phyloP scores from a whole-genome alignment of 2,329 filamentous ascomycete genomes.

The Alternaria gaisen region DNA sequence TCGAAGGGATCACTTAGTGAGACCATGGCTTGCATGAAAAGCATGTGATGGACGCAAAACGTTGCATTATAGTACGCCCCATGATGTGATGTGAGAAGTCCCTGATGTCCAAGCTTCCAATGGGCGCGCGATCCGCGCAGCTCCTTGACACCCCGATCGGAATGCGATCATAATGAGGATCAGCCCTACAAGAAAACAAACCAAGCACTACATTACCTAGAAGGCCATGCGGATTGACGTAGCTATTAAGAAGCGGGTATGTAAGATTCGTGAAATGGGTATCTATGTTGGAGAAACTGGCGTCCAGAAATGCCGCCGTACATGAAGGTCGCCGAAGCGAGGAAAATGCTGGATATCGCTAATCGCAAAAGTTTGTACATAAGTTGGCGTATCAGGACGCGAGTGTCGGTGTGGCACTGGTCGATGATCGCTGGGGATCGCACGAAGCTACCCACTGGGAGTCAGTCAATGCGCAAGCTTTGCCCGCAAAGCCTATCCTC shows the following conservation, averaged over 20 bases:
- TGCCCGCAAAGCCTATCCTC: constrained; percentile 15
- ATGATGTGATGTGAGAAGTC: constrained; percentile 1
- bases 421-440: constrained; percentile 1
- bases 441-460: constrained; percentile 16
- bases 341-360: constrained; percentile 9
- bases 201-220: not conserved
- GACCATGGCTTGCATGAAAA: constrained; percentile 1
- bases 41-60: not conserved
- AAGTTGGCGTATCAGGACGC: not conserved
- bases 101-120: not conserved
- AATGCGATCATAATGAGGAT: not conserved
- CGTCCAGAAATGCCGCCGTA: constrained; percentile 6
- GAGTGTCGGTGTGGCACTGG: not conserved
- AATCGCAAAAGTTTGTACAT: constrained; percentile 3
- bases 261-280: constrained; percentile 15
- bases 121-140: not conserved
- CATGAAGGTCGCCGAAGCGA: constrained; percentile 1
- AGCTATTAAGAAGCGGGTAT: not conserved
- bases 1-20: not conserved
- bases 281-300: constrained; percentile 13
- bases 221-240: not conserved
- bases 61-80: not conserved
- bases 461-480: constrained; percentile 16
- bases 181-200: not conserved
- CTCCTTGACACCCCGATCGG: not conserved